Percentiles rank a stretch among this genome's conserved stretches.
Evolutionary conservation across 2,329 filamentous ascomycete genomes (phyloP).

Genomic region (Trichoderma lentiforme): DNA sequence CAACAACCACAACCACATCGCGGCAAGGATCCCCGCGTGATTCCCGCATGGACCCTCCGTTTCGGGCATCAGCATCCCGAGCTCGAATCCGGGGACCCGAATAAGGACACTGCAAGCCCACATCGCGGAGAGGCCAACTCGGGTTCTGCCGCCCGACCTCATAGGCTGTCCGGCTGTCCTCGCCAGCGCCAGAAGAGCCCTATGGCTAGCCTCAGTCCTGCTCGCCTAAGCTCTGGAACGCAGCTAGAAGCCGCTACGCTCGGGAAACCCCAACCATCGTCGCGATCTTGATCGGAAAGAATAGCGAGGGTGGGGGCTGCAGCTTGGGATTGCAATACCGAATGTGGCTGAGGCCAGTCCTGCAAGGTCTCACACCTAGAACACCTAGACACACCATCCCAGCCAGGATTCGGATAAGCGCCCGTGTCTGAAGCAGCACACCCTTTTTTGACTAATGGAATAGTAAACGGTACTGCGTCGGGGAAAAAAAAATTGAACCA

Average conservation of each 20-base stretch:
- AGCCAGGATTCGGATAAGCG: conserved; percentile 9
- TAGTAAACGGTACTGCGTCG: not conserved
- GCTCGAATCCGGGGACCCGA: not conserved
- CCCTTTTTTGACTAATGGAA: conserved; percentile 2
- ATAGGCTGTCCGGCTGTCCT: not conserved
- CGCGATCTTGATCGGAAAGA: conserved; percentile 19
- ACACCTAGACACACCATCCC: not conserved
- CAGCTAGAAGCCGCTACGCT: conserved; percentile 17
- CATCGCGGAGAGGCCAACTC: not conserved
- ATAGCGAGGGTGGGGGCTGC: conserved; percentile 16
- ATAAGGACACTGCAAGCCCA: not conserved
- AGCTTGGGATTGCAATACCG: conserved; percentile 19
- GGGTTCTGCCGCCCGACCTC: not conserved
- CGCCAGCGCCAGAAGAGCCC: not conserved
- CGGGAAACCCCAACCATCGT: conserved; percentile 2
- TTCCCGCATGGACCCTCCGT: not conserved
- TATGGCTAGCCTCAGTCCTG: not conserved
- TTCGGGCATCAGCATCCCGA: conserved; percentile 13
- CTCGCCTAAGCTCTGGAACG: conserved; percentile 5
- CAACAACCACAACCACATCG: not conserved
- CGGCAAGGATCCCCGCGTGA: not conserved
- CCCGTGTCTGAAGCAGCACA: not conserved
- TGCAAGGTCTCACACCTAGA: conserved; percentile 5
- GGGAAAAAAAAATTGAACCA: not conserved
- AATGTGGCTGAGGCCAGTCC: conserved; percentile 1